A percentile compares a stretch with the other conserved stretches of the same genome.
These are phyloP conservation scores for Penicillium crustosum DNA, from an alignment of 2,329 filamentous ascomycete species.

Conservation along the genomic window DNA sequence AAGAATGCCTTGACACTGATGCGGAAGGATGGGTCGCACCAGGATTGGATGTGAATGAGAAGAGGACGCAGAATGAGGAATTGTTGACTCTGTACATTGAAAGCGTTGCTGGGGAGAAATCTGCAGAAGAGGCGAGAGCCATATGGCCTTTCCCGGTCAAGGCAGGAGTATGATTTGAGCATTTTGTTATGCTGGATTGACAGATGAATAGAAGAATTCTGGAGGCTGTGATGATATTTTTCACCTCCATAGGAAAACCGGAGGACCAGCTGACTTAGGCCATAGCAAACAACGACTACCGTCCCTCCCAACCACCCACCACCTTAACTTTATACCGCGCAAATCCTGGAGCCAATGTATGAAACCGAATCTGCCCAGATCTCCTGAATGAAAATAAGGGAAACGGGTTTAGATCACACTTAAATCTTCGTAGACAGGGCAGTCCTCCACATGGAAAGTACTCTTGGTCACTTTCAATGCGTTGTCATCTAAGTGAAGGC, in stretches of 20 bases:
- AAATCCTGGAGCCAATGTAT: too few relatives aligned
- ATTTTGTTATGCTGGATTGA: neutral
- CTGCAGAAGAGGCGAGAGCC: slow-evolving; percentile 18
- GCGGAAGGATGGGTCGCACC: slow-evolving; percentile 39
- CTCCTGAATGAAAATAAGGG: too few relatives aligned
- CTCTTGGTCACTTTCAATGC: too few relatives aligned
- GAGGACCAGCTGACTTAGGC: neutral
- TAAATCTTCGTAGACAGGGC: too few relatives aligned
- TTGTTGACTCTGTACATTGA: slow-evolving; percentile 24
- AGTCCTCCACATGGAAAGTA: too few relatives aligned
- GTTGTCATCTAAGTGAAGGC: too few relatives aligned
- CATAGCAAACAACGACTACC: neutral
- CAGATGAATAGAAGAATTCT: neutral
- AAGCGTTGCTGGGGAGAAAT: slow-evolving; percentile 18
- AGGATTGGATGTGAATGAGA: slow-evolving; percentile 29
- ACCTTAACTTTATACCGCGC: too few relatives aligned
- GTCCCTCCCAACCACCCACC: too few relatives aligned
- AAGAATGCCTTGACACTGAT: slow-evolving; percentile 34
- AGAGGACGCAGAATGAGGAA: slow-evolving; percentile 27
- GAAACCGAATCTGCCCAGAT: too few relatives aligned
- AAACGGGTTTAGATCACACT: too few relatives aligned
- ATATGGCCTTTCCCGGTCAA: slow-evolving; percentile 24
- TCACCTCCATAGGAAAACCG: neutral
- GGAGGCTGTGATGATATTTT: neutral
- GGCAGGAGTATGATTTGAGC: neutral